A percentile compares a stretch with the other conserved stretches of the same genome.
Evolutionary conservation across 1,284 basidiomycete genomes (phyloP).

Genomic region (Trichosporon sp.): DNA sequence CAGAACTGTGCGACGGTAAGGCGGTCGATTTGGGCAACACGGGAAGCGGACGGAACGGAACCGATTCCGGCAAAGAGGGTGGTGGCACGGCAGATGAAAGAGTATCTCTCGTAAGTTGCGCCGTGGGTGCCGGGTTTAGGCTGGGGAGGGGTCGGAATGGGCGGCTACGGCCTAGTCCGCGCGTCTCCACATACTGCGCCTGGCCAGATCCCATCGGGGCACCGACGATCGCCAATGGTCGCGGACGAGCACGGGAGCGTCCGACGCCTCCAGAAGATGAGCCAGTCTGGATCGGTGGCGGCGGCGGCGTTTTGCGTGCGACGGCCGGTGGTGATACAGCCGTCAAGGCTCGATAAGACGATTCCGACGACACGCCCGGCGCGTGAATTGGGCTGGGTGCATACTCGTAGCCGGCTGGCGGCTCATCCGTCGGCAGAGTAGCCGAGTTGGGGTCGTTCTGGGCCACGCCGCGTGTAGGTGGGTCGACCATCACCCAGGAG

Average conservation of each 20-base stretch:
- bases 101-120: not conserved
- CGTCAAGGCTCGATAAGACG: not conserved
- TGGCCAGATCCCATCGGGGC: not conserved
- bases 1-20: not conserved
- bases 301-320: not conserved
- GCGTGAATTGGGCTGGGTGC: not conserved
- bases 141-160: not conserved
- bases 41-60: not conserved
- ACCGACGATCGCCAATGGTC: not conserved
- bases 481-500: not conserved
- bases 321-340: not conserved
- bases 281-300: not conserved
- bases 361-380: not conserved
- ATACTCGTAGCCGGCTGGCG: not conserved
- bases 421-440: not conserved
- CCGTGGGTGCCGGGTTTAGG: not conserved
- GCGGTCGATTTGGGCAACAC: not conserved
- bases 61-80: not conserved
- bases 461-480: not conserved
- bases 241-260: not conserved
- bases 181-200: not conserved
- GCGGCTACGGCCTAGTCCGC: not conserved
- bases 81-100: not conserved
- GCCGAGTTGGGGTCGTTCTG: not conserved
- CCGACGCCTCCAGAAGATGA: not conserved